Evolutionary conservation across 208 protist genomes (phyloP), one percentile per base, ranked within the genome.

Genomic region (Leishmania tarentolae): DNA sequence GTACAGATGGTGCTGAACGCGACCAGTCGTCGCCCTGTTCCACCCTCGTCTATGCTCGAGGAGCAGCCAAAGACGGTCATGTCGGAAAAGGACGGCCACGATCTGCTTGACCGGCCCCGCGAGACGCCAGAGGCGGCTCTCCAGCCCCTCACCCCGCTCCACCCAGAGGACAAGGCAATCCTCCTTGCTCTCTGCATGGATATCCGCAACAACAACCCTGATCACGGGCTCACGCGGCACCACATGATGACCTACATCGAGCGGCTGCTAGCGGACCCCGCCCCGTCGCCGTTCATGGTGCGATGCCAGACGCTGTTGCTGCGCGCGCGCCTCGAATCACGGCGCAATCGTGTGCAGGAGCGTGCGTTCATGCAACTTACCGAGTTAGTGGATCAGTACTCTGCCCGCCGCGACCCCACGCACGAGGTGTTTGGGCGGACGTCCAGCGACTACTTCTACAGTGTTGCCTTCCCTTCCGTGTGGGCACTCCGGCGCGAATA

Each of bases 211-310:
- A 90, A 89, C 50, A 98, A 98, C 82, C 97, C 97, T 21, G 72
- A 94, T 78, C 83, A 97, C 85, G 94, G 95, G 65, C 91, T 98
- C 53, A 98, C 95, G 57, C 85, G 90, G 75, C 92, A 97, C 80
- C 91, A 94, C 86, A 97, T 98, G 88, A 88, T 92, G 80, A 93
- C 93, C 17, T 98, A 98, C 86, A 85, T 98, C 21, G 93, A 97
- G 76, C 87, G 95, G 7, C 87, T 98, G 4, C 80, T 98, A 13
- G 86, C 87, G 17, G 92, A 98, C 74, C 87, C 95, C 0, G 87
- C 88, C 13, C 77, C 83, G 13, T 84, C 94, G 13, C 94, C 94
- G 0, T 97, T 96, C 76, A 77, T 95, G 69, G 88, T 97, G 71
- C 88, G 86, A n/a, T 87, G 76, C 66, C 90, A 96, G 79, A 92